Evolutionary conservation across 306 rosid species (phyloP), one percentile per base, ranked within the genome.

Genomic region (Albizia julibrissin): DNA sequence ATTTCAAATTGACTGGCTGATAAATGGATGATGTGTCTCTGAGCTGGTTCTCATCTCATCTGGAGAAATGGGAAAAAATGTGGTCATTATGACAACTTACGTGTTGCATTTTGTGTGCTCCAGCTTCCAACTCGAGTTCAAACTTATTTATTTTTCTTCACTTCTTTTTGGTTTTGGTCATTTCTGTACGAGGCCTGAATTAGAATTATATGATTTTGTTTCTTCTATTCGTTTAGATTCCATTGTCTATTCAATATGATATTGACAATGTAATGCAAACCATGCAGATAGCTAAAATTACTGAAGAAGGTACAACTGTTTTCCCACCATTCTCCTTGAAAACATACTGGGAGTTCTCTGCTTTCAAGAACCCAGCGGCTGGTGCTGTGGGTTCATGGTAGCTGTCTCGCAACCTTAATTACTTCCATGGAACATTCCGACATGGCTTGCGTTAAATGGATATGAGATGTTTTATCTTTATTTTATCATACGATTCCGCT

Each of bases 321-420:
- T 92, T 87, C 68, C 88, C 87, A 44, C 92, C 95, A 1, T 92
- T 87, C 88, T 77, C 97, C 10, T 75, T 92, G 87, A 91, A 91
- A 86, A 92, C 94, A 27, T 87, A 88, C 90, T 92, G 94, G 97
- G 94, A 89, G 64, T 89, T 84, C 83, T 81, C 94, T 54, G 89
- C 93, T 56, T 92, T 92, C 74, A 71, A 76, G 83, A 92, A 91
- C 79, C 97, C 93, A 10, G 87, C 94, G 1, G 86, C 74, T 31
- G 93, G 91, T 77, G 94, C 93, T 19, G 93, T 86, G 83, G 94
- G 94, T 31, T 90, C 97, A 16, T 92, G 97, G 94, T 92, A 89
- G 90, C 50, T 75, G 49, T 47, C 65, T 39, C 65, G 50, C 66
- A 19, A 22, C 22, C 71, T 66, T 33, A 5, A 33, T 7, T 6